These are phyloP conservation scores for Spizellomyces punctatus DNA, from an alignment of 192 early-diverging fungal genomes.

Conservation along the genomic window DNA sequence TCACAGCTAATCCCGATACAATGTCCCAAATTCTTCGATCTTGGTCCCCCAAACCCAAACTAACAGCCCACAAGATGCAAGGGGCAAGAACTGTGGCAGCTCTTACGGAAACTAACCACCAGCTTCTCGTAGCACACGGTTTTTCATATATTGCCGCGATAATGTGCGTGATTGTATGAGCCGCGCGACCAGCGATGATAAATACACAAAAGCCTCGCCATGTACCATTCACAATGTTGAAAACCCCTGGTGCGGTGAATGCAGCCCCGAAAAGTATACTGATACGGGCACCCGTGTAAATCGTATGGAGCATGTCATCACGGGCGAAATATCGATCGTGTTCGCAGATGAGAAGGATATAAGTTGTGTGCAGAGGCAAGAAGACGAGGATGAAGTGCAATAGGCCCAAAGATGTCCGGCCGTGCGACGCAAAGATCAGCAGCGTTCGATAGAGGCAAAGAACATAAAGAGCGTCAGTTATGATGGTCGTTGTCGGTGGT, in stretches of 20 bases:
- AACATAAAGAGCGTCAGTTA: slow-evolving; percentile 22
- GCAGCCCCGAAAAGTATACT: slow-evolving; percentile 3
- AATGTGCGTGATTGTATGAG: slow-evolving; percentile 7
- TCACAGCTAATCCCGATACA: slow-evolving; percentile 14
- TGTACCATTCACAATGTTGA: slow-evolving; percentile 10
- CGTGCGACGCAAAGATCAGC: slow-evolving; percentile 12
- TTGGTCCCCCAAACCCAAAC: slow-evolving; percentile 1
- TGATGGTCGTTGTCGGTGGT: not conserved
- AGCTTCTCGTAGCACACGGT: not conserved
- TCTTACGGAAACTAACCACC: slow-evolving; percentile 23
- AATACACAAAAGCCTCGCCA: slow-evolving; percentile 20
- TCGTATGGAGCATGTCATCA: slow-evolving; percentile 8
- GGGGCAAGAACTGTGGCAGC: slow-evolving; percentile 7
- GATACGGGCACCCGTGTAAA: slow-evolving; percentile 19
- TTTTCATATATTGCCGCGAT: not conserved
- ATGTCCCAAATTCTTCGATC: not conserved
- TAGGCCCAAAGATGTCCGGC: not conserved
- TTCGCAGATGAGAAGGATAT: slow-evolving; percentile 13
- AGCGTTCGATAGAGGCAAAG: slow-evolving; percentile 4
- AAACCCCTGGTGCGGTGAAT: slow-evolving; percentile 21
- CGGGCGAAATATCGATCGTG: slow-evolving; percentile 25
- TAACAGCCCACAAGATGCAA: slow-evolving; percentile 11
- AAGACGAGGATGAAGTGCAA: slow-evolving; percentile 21
- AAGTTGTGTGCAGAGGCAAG: slow-evolving; percentile 17
- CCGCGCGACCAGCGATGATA: slow-evolving; percentile 7